Percentiles rank a stretch among this genome's conserved stretches.
Evolutionary conservation across 2,329 filamentous ascomycete species (phyloP).

Genomic region (Fusarium nanum): DNA sequence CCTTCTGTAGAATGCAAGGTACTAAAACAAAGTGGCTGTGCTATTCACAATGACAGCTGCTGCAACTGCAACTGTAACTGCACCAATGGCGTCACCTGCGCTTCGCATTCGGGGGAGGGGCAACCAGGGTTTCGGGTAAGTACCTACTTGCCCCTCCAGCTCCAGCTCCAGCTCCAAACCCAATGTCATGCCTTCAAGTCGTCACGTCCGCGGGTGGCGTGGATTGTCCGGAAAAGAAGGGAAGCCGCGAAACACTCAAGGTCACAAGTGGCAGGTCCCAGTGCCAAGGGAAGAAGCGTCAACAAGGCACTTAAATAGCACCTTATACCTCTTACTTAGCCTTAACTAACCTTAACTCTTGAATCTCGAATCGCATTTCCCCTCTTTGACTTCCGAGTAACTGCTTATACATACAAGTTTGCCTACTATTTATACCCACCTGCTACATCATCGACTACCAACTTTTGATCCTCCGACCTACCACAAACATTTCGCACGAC

Average conservation of each 20-base stretch:
- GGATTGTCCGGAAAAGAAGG: constrained; percentile 10
- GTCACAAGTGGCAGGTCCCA: constrained; percentile 34
- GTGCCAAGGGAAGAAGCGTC: constrained; percentile 24
- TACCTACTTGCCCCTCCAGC: constrained; percentile 30
- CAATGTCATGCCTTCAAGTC: constrained; percentile 9
- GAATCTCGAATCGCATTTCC: constrained; percentile 9
- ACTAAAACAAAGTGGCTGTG: constrained; percentile 30
- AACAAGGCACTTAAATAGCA: constrained; percentile 31
- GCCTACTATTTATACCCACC: constrained; percentile 15
- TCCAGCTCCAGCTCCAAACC: not conserved
- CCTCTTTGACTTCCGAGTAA: constrained; percentile 16
- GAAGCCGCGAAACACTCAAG: constrained; percentile 25
- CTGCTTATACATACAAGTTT: not conserved
- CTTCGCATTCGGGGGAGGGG: constrained; percentile 32
- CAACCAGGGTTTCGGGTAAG: constrained; percentile 26
- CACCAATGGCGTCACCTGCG: constrained; percentile 37
- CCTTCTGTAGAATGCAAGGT: not conserved
- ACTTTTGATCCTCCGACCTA: constrained; percentile 1
- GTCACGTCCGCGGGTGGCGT: constrained; percentile 26
- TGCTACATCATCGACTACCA: constrained; percentile 35
- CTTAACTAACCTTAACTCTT: constrained; percentile 1
- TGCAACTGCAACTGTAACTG: not conserved
- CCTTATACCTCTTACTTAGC: not conserved
- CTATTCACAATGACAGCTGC: constrained; percentile 12
- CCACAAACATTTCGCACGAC: not conserved